phyloP scores from a whole-genome alignment of 1,284 basidiomycete species.

The Sphagnurus paluster region DNA sequence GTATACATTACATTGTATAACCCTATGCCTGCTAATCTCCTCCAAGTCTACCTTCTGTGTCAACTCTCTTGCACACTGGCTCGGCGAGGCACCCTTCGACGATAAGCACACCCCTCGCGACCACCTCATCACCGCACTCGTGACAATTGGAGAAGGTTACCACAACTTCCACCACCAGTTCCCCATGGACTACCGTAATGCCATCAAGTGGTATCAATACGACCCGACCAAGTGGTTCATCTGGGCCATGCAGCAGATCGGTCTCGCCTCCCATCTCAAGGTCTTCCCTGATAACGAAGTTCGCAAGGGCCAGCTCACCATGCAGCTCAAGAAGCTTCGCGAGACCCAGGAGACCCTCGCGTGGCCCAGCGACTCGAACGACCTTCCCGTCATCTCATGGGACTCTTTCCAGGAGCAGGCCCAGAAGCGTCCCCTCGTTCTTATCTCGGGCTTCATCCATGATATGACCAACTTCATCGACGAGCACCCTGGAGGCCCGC shows the following conservation, averaged over 20 bases:
- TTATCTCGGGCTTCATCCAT: constrained; percentile 90
- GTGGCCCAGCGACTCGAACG: constrained; percentile 79
- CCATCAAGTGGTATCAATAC: constrained; percentile 92
- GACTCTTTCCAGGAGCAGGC: constrained; percentile 82
- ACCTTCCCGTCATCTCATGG: constrained; percentile 85
- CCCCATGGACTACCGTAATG: constrained; percentile 94
- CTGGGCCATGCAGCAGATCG: constrained; percentile 59
- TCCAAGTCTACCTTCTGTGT: constrained; percentile 89
- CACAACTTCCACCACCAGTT: constrained; percentile 98
- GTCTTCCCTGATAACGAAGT: constrained; percentile 93
- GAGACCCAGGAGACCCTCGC: constrained; percentile 67
- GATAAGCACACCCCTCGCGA: constrained; percentile 94
- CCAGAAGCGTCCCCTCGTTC: constrained; percentile 74
- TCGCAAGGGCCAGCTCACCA: constrained; percentile 87
- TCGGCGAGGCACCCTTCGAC: constrained; percentile 90
- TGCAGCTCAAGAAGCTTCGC: constrained; percentile 86
- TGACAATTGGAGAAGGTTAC: constrained; percentile 92
- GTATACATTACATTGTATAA: constrained; percentile 28
- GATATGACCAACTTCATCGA: constrained; percentile 86
- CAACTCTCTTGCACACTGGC: constrained; percentile 94
- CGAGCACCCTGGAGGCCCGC: constrained; percentile 80
- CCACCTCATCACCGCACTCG: constrained; percentile 84
- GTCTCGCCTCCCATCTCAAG: constrained; percentile 87
- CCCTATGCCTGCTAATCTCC: not conserved
- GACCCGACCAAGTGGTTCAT: constrained; percentile 95